Conservation (phyloP, 140 eudicot species). For the Ambrosia hybrid region DNA sequence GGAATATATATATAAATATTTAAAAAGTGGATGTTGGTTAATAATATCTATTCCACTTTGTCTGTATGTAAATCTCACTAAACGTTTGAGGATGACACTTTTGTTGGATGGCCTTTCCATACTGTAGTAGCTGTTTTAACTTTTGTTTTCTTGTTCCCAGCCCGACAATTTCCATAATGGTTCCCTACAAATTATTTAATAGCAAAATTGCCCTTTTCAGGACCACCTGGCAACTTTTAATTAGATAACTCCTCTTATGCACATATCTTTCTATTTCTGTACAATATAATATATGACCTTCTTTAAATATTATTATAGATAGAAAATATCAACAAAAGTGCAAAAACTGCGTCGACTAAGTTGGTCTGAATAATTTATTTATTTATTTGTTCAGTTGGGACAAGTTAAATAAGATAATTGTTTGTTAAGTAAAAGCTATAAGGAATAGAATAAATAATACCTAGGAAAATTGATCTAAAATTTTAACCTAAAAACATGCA, state of each 20-base stretch:
- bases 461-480: background rate
- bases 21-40: constrained; percentile 16
- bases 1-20: background rate
- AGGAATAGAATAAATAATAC: background rate
- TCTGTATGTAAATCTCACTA: constrained; percentile 27
- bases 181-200: constrained; percentile 22
- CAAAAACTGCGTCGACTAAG: background rate
- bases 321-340: constrained; percentile 29
- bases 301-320: background rate
- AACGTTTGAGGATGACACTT: constrained; percentile 33
- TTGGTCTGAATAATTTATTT: background rate
- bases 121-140: constrained; percentile 32
- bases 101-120: constrained; percentile 41
- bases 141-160: constrained; percentile 24
- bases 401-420: too few species aligned
- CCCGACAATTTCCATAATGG: constrained; percentile 22
- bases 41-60: constrained; percentile 27
- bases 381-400: background rate
- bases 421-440: background rate
- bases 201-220: constrained; percentile 2
- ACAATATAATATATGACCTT: background rate
- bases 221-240: constrained; percentile 20
- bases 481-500: too few species aligned
- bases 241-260: constrained; percentile 8
- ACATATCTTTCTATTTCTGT: constrained; percentile 31